phyloP scores from a whole-genome alignment of 495 filamentous ascomycete species.

The Neohortaea acidophila region DNA sequence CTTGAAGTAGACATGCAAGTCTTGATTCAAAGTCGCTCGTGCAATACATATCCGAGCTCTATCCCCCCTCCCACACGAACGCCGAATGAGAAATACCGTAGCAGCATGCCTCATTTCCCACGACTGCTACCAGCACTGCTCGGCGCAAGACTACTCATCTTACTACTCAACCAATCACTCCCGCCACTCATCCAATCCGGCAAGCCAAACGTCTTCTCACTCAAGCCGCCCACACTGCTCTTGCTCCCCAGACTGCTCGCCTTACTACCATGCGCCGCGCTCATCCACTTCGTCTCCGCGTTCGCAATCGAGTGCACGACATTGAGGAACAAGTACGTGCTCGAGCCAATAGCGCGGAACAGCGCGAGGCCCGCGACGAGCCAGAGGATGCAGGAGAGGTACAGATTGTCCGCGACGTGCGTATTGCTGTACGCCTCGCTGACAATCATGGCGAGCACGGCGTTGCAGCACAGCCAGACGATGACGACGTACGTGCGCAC shows the following conservation, averaged over 20 bases:
- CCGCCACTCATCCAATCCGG: slow-evolving; percentile 23
- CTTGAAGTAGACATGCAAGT: too few relatives aligned
- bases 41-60: too few relatives aligned
- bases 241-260: not conserved
- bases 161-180: slow-evolving; percentile 25
- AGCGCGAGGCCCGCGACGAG: slow-evolving; percentile 69
- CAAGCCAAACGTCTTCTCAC: slow-evolving; percentile 11
- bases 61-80: too few relatives aligned
- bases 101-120: slow-evolving; percentile 6
- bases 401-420: slow-evolving; percentile 66
- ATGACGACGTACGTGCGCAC: slow-evolving; percentile 98
- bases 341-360: slow-evolving; percentile 69
- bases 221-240: slow-evolving; percentile 4
- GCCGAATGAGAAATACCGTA: not conserved
- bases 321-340: slow-evolving; percentile 67
- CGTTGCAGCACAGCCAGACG: slow-evolving; percentile 88
- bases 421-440: slow-evolving; percentile 65
- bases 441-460: slow-evolving; percentile 82
- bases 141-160: slow-evolving; percentile 22
- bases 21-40: too few relatives aligned
- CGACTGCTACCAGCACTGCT: slow-evolving; percentile 24
- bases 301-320: slow-evolving; percentile 73
- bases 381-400: slow-evolving; percentile 89
- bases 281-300: slow-evolving; percentile 48
- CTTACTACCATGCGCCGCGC: slow-evolving; percentile 6